Evolutionary conservation across 768 basidiomycete genomes (phyloP).

Genomic region (Neoboletus brunneissimus): DNA sequence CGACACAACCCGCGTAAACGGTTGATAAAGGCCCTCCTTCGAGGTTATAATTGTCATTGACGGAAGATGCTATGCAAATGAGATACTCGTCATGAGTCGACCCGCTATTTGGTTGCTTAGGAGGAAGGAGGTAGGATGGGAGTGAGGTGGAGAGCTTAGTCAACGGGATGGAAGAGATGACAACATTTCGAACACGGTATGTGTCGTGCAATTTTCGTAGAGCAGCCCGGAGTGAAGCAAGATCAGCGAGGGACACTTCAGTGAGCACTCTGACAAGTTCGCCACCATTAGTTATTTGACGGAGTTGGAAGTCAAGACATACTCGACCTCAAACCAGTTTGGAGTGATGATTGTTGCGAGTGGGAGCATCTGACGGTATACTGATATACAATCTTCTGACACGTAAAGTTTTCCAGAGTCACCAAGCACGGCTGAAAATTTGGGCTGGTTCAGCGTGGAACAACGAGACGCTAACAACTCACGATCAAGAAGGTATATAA

Average conservation of each 20-base stretch:
- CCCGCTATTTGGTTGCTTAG: background rate
- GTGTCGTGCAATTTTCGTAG: slow-evolving; percentile 71
- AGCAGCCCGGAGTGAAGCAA: slow-evolving; percentile 63
- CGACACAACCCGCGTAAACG: slow-evolving; percentile 71
- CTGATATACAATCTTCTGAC: slow-evolving; percentile 78
- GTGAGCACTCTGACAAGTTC: slow-evolving; percentile 63
- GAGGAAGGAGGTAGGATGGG: slow-evolving; percentile 44
- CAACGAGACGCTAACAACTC: slow-evolving; percentile 31
- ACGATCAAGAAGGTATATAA: slow-evolving; percentile 94
- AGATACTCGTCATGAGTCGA: slow-evolving; percentile 43
- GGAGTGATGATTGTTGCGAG: slow-evolving; percentile 93
- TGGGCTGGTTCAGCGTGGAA: background rate
- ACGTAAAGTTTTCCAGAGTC: slow-evolving; percentile 91
- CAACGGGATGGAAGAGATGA: slow-evolving; percentile 87
- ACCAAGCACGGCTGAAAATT: slow-evolving; percentile 79
- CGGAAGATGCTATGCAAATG: slow-evolving; percentile 76
- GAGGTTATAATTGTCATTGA: slow-evolving; percentile 20
- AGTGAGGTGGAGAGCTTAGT: slow-evolving; percentile 57
- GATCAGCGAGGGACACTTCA: slow-evolving; percentile 61
- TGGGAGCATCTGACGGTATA: slow-evolving; percentile 78
- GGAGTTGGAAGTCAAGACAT: slow-evolving; percentile 10
- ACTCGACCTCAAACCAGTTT: slow-evolving; percentile 99
- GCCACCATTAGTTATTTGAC: background rate
- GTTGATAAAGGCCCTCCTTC: slow-evolving; percentile 30
- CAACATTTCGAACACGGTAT: slow-evolving; percentile 79